These are phyloP conservation scores for Fusarium aywerte DNA, from an alignment of 2,329 filamentous ascomycete species.

Conservation along the genomic window DNA sequence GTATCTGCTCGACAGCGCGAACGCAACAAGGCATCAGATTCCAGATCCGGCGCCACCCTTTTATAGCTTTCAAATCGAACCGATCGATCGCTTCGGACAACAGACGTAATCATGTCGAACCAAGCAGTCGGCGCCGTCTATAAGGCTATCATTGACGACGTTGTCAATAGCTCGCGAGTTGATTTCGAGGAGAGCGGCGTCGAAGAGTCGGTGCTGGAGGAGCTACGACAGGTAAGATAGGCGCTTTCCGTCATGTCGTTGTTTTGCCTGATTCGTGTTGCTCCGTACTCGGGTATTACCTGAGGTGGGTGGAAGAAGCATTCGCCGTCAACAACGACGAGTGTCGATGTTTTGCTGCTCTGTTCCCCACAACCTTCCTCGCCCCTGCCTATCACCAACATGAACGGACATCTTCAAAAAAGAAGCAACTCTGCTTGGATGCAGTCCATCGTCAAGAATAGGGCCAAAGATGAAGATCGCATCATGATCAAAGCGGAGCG, in stretches of 20 bases:
- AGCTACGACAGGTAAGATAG: constrained; percentile 83
- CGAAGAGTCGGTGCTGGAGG: constrained; percentile 84
- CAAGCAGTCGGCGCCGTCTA: constrained; percentile 79
- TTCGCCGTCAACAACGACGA: constrained; percentile 14
- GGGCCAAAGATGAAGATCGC: constrained; percentile 16
- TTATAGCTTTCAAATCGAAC: constrained; percentile 1
- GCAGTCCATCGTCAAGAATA: neutral
- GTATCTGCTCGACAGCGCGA: constrained; percentile 17
- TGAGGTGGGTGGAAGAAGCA: constrained; percentile 47
- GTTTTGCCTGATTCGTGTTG: neutral
- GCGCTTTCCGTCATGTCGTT: constrained; percentile 14
- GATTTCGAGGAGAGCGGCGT: constrained; percentile 98
- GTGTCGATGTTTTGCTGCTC: constrained; percentile 20
- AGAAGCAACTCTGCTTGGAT: neutral
- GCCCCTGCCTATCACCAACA: neutral
- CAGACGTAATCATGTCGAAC: constrained; percentile 64
- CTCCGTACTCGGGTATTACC: constrained; percentile 8
- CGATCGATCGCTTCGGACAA: constrained; percentile 4
- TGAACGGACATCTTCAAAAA: neutral
- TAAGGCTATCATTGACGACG: constrained; percentile 79
- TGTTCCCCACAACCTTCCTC: neutral
- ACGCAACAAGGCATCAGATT: neutral
- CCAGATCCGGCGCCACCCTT: neutral
- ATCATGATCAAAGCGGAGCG: constrained; percentile 13
- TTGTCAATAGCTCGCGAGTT: constrained; percentile 89